These are phyloP conservation scores for Sclerotinia nivalis DNA, from an alignment of 2,329 filamentous ascomycete species.

Conservation along the genomic window DNA sequence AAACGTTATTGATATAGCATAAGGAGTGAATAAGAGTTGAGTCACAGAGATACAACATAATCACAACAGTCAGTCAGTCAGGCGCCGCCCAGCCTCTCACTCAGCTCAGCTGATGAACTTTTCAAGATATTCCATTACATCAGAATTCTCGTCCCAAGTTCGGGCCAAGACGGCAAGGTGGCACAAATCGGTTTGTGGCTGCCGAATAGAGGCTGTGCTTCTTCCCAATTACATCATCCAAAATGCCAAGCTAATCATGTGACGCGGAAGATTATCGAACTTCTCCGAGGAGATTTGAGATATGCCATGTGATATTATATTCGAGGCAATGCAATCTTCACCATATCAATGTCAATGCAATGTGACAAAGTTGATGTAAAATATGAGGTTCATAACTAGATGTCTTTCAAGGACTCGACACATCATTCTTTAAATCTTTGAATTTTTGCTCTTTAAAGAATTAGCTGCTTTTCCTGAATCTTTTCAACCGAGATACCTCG, in stretches of 20 bases:
- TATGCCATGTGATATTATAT: too few species aligned
- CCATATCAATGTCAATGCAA: background rate
- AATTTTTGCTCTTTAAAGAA: background rate
- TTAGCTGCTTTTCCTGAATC: background rate
- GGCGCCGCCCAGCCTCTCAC: background rate
- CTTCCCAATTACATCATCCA: background rate
- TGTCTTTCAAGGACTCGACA: background rate
- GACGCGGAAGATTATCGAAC: slow-evolving; percentile 4
- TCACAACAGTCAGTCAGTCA: background rate
- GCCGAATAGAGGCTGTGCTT: slow-evolving; percentile 1
- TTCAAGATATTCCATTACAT: slow-evolving; percentile 1
- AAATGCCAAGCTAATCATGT: background rate
- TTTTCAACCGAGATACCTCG: background rate
- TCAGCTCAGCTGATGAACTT: slow-evolving; percentile 15
- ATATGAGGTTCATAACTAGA: background rate
- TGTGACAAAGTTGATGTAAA: background rate
- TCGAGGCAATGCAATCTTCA: background rate
- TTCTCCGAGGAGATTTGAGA: background rate
- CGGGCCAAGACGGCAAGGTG: slow-evolving; percentile 3
- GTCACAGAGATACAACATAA: slow-evolving; percentile 1
- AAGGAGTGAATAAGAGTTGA: background rate
- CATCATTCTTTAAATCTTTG: background rate
- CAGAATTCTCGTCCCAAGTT: background rate
- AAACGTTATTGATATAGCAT: slow-evolving; percentile 1
- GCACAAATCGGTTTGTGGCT: slow-evolving; percentile 2